Evolutionary conservation across 169 alveolate genomes (phyloP).

Genomic region (Plasmodium ovale): DNA sequence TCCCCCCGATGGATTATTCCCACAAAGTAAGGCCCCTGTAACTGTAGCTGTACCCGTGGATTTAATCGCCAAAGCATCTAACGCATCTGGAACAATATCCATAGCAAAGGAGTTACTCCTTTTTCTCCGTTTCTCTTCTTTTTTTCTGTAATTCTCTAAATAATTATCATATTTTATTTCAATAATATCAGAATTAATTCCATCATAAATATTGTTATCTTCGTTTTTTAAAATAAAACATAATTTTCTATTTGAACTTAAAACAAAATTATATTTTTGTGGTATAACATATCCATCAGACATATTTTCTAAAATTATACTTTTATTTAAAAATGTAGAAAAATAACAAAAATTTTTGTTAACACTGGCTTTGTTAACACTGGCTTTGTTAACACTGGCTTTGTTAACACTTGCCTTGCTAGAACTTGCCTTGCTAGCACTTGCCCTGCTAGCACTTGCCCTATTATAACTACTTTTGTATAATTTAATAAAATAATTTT

Average conservation of each 20-base stretch:
- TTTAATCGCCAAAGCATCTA: too few relatives aligned
- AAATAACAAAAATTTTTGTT: too few relatives aligned
- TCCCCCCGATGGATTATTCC: too few relatives aligned
- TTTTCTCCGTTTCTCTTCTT: slow-evolving; percentile 6
- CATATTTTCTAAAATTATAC: slow-evolving; percentile 54
- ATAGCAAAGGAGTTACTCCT: not conserved
- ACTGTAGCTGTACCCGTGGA: too few relatives aligned
- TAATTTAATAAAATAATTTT: slow-evolving; percentile 33
- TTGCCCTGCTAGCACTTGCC: not conserved
- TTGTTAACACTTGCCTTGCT: not conserved
- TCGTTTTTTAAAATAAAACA: slow-evolving; percentile 53
- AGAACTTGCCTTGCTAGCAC: not conserved
- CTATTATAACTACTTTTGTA: slow-evolving; percentile 2
- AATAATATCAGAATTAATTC: slow-evolving; percentile 54
- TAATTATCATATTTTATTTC: slow-evolving; percentile 55
- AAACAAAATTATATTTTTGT: slow-evolving; percentile 48
- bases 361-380: not conserved
- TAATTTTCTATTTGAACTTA: slow-evolving; percentile 57
- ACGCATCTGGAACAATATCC: not conserved
- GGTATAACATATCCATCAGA: slow-evolving; percentile 71
- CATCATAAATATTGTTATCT: slow-evolving; percentile 36
- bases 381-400: not conserved
- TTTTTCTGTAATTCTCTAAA: slow-evolving; percentile 11
- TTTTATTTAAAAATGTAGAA: too few relatives aligned
- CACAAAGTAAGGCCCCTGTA: too few relatives aligned